A percentile compares a stretch with the other conserved stretches of the same genome.
Conservation (phyloP, 805 yeast genomes). For the Hanseniaspora vineae region DNA sequence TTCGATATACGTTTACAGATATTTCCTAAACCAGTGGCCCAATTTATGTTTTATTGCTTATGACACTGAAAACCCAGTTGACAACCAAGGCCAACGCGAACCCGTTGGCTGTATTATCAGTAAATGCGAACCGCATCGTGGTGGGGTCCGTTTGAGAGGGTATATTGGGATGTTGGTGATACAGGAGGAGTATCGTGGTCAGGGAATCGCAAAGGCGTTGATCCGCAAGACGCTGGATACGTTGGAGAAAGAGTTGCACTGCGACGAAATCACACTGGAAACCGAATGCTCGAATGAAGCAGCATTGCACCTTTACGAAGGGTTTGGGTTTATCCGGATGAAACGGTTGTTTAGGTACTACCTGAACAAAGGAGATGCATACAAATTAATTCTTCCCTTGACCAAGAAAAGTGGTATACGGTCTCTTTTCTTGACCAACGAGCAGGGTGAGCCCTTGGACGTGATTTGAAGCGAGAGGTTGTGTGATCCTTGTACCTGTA, state of each 20-base stretch:
- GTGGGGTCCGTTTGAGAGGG: conserved; percentile 57
- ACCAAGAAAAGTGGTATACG: conserved; percentile 44
- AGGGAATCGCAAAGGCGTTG: conserved; percentile 68
- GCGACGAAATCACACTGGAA: conserved; percentile 88
- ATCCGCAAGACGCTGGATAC: conserved; percentile 48
- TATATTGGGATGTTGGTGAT: conserved; percentile 96
- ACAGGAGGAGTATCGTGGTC: conserved; percentile 53
- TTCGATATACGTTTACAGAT: conserved; percentile 84
- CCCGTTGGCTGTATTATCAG: conserved; percentile 80
- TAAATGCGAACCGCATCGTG: conserved; percentile 65
- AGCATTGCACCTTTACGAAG: conserved; percentile 59
- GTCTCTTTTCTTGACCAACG: conserved; percentile 35
- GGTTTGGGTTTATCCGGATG: conserved; percentile 60
- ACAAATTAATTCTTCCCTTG: conserved; percentile 69
- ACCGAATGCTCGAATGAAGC: conserved; percentile 74
- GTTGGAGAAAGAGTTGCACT: conserved; percentile 43
- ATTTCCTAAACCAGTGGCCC: conserved; percentile 86
- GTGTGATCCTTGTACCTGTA: too few species aligned
- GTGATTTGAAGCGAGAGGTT: too few species aligned
- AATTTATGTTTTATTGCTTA: conserved; percentile 59
- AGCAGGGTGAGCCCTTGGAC: background rate
- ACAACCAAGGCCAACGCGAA: conserved; percentile 11
- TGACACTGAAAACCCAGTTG: conserved; percentile 15
- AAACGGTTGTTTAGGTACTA: conserved; percentile 79
- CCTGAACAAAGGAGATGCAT: conserved; percentile 88